phyloP scores from a whole-genome alignment of 495 filamentous ascomycete genomes.

The Platismatia glauca region DNA sequence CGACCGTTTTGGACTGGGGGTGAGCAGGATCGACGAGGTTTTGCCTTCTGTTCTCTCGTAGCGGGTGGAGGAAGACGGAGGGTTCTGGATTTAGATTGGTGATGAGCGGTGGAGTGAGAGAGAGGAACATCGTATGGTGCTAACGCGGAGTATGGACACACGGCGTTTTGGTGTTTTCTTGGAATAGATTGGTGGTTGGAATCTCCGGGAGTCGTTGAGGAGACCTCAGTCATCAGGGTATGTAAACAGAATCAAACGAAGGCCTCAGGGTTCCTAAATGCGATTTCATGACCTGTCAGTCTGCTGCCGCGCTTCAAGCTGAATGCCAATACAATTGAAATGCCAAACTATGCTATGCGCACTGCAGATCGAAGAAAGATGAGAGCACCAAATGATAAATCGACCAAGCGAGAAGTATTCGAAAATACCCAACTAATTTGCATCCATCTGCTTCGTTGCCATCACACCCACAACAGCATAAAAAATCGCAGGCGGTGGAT shows the following conservation, averaged over 20 bases:
- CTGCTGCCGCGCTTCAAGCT: not conserved
- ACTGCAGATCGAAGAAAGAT: too few species aligned
- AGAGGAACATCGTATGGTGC: too few species aligned
- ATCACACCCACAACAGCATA: too few species aligned
- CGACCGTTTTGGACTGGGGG: not conserved
- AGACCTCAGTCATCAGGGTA: not conserved
- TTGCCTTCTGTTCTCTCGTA: not conserved
- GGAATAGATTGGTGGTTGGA: not conserved
- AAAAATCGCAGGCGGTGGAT: too few species aligned
- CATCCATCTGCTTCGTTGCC: too few species aligned
- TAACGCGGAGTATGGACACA: not conserved
- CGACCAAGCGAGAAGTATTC: too few species aligned
- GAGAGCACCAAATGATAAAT: too few species aligned
- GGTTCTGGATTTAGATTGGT: not conserved
- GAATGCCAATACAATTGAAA: too few species aligned
- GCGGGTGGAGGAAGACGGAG: not conserved
- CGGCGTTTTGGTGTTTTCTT: not conserved
- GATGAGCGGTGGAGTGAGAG: not conserved
- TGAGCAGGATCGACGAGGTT: not conserved
- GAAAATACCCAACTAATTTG: too few species aligned
- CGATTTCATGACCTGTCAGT: not conserved
- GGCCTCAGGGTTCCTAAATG: not conserved
- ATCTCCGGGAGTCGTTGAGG: not conserved
- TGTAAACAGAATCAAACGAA: not conserved
- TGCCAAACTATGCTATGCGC: too few species aligned